Evolutionary conservation across 768 basidiomycete genomes (phyloP).

Genomic region (Boletales sp.): DNA sequence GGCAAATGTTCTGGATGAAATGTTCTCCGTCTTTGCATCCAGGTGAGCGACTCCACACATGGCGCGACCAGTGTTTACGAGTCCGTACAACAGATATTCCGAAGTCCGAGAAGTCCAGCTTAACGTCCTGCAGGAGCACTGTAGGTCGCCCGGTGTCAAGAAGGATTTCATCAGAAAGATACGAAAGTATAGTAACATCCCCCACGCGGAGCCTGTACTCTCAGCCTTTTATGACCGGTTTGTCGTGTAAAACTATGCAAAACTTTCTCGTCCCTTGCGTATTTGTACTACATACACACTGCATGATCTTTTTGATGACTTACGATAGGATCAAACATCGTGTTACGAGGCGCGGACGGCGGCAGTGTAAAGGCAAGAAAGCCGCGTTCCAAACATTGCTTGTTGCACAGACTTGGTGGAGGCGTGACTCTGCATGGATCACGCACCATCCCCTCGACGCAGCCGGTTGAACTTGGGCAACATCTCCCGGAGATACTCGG

Average conservation of each 20-base stretch:
- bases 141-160: constrained; percentile 12
- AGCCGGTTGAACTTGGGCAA: constrained; percentile 84
- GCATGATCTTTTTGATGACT: no score
- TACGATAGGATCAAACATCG: no score
- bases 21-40: constrained; percentile 26
- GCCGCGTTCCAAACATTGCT: no score
- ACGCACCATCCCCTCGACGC: constrained; percentile 54
- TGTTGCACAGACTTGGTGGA: no score
- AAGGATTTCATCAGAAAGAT: constrained; percentile 9
- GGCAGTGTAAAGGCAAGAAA: no score
- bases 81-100: constrained; percentile 9
- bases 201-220: constrained; percentile 10
- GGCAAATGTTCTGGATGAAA: constrained; percentile 22
- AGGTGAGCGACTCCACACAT: constrained; percentile 7
- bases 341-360: no score
- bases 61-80: background rate
- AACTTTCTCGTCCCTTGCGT: background rate
- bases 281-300: no score
- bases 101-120: constrained; percentile 17
- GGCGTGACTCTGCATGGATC: constrained; percentile 3
- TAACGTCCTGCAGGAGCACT: constrained; percentile 6
- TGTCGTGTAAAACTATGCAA: background rate
- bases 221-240: constrained; percentile 17
- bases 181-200: background rate
- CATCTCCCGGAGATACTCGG: constrained; percentile 90